These are phyloP conservation scores for Albugo laibachii DNA, from an alignment of 352 stramenopile species.

Conservation along the genomic window DNA sequence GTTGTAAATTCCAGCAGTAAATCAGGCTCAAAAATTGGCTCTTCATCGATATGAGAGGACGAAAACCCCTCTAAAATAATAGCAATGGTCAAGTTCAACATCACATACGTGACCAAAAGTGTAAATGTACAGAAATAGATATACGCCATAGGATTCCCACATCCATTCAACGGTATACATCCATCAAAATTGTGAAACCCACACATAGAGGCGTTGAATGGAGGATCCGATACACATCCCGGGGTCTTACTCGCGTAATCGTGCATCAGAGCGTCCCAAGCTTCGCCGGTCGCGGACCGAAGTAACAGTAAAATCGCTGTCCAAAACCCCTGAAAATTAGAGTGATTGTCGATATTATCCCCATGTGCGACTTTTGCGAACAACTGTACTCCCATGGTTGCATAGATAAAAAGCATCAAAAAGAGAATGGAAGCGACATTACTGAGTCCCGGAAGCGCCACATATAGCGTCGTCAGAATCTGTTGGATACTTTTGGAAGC, in stretches of 20 bases:
- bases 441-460: slow-evolving; percentile 67
- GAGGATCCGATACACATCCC: slow-evolving; percentile 41
- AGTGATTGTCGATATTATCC: slow-evolving; percentile 59
- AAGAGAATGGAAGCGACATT: slow-evolving; percentile 86
- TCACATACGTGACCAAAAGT: slow-evolving; percentile 84
- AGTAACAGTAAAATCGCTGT: slow-evolving; percentile 82
- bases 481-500: slow-evolving; percentile 73
- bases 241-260: slow-evolving; percentile 22
- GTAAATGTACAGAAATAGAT: slow-evolving; percentile 76
- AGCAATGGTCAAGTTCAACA: slow-evolving; percentile 88
- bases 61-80: slow-evolving; percentile 87
- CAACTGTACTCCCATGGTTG: slow-evolving; percentile 83
- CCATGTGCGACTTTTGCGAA: slow-evolving; percentile 74
- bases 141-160: slow-evolving; percentile 38
- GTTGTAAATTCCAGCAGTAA: slow-evolving; percentile 78
- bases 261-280: slow-evolving; percentile 88
- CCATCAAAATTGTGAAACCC: slow-evolving; percentile 44
- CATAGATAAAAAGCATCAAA: slow-evolving; percentile 87
- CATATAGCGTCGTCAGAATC: slow-evolving; percentile 83
- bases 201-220: slow-evolving; percentile 43
- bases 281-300: slow-evolving; percentile 81
- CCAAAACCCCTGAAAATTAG: slow-evolving; percentile 86
- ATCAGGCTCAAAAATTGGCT: slow-evolving; percentile 71
- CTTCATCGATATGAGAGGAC: slow-evolving; percentile 62
- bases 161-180: slow-evolving; percentile 57